Evolutionary conservation across 768 basidiomycete genomes (phyloP), one percentile per base, ranked within the genome.

Genomic region (Auriscalpium orientale): DNA sequence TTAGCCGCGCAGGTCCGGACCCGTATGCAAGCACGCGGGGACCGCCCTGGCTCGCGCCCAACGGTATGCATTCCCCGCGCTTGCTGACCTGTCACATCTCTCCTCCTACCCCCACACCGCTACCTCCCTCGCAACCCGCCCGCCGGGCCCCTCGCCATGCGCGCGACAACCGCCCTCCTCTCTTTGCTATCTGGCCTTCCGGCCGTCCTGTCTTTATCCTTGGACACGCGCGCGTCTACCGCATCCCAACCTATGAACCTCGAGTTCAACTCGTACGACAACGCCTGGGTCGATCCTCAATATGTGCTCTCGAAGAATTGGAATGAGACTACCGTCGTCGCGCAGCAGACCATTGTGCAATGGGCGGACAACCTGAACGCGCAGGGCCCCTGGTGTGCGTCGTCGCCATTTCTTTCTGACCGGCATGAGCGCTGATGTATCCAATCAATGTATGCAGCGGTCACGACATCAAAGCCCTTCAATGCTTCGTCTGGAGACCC

Each of bases 311-410:
- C 15, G 22, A 58, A 53, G 51, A 46, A 53, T 13, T 61, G 46
- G 49, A 58, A 49, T 48, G 8, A 13, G 11, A 53, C 57, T 16
- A 61, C 60, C 8, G 20, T 37, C 36, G 35, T 54, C 33, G 54
- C 60, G 10, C 60, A 61, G 46, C 44, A 58, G 45, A 52, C 57
- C 4, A 58, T 61, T 16, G 22, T 61, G 7, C 57, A 58, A 38
- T 61, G 60, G 60, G 60, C 60, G 40, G 54, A 61, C 54, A 52
- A 16, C n/a, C 54, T 62, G 12, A 54, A 54, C 15, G 48, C 46
- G 8, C 55, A 62, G 50, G 60, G 58, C 11, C 60, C 60, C 4
- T 62, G 60, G 60, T 56, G 60, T 62, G 49, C 45, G 61, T 40
- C 12, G 43, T 10, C 33, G 10, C 21, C 10, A 21, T 7, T 20